A percentile compares a stretch with the other conserved stretches of the same genome.
These are phyloP conservation scores for Nasturtium officinale DNA, from an alignment of 345 rosid genomes.

Conservation along the genomic window DNA sequence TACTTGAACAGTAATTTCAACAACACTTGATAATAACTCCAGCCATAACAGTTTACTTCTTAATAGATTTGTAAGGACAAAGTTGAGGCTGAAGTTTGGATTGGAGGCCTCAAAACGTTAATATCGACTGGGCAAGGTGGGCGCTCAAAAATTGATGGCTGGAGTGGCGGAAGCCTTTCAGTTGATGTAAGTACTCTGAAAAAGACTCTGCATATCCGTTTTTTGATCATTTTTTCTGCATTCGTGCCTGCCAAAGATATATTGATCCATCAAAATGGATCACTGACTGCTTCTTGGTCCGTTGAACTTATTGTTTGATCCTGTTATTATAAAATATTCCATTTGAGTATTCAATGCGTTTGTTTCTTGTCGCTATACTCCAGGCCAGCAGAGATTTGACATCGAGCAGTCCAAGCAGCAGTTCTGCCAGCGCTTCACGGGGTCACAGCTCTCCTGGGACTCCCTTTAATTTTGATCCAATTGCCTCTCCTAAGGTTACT, in stretches of 20 bases:
- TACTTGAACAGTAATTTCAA: neutral
- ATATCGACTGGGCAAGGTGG: constrained; percentile 80
- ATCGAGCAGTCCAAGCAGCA: constrained; percentile 80
- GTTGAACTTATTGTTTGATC: constrained; percentile 11
- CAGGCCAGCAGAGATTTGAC: constrained; percentile 93
- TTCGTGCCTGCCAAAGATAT: neutral
- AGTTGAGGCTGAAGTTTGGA: constrained; percentile 92
- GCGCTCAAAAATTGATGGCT: constrained; percentile 94
- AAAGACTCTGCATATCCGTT: neutral
- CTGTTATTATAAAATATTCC: neutral
- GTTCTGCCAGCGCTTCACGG: constrained; percentile 70
- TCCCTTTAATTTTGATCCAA: constrained; percentile 58
- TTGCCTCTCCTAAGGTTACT: constrained; percentile 62
- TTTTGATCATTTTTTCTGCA: neutral
- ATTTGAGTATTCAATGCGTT: neutral
- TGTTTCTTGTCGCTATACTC: constrained; percentile 28
- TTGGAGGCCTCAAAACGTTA: constrained; percentile 75
- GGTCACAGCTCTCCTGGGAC: constrained; percentile 80
- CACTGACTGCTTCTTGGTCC: constrained; percentile 3
- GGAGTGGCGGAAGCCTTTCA: constrained; percentile 81
- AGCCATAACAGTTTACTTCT: constrained; percentile 40
- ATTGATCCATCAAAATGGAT: constrained; percentile 4
- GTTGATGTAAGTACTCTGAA: constrained; percentile 67
- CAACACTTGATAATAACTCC: constrained; percentile 32
- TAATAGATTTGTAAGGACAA: constrained; percentile 92